These are phyloP conservation scores for Lactarius sp. DNA, from an alignment of 768 basidiomycete species.

Conservation along the genomic window DNA sequence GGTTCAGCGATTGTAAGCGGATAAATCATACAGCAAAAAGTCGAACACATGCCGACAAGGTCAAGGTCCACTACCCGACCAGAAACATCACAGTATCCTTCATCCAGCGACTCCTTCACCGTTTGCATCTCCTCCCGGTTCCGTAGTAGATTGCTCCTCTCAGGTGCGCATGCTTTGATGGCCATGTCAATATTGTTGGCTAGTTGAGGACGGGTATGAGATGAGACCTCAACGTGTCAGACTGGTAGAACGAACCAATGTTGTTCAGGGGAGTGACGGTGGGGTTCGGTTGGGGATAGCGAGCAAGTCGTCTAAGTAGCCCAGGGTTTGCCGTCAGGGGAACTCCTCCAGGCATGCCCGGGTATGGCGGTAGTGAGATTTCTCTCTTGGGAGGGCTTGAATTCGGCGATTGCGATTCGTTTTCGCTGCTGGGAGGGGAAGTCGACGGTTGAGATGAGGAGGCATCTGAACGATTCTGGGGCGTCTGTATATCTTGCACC, in stretches of 20 bases:
- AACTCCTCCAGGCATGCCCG: neutral
- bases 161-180: slow-evolving; percentile 71
- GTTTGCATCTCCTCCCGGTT: slow-evolving; percentile 65
- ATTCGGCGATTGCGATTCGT: too few species aligned
- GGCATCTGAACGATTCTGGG: too few species aligned
- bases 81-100: slow-evolving; percentile 78
- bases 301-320: slow-evolving; percentile 9
- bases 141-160: slow-evolving; percentile 54
- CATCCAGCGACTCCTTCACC: slow-evolving; percentile 70
- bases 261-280: slow-evolving; percentile 40
- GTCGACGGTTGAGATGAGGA: too few species aligned
- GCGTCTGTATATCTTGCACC: slow-evolving; percentile 9
- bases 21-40: neutral
- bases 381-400: neutral
- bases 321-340: slow-evolving; percentile 3
- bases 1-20: neutral
- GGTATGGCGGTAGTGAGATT: neutral
- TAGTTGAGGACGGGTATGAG: slow-evolving; percentile 7
- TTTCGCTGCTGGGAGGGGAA: too few species aligned
- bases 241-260: slow-evolving; percentile 34
- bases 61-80: slow-evolving; percentile 60
- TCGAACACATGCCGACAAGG: slow-evolving; percentile 46
- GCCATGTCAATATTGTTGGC: slow-evolving; percentile 37
- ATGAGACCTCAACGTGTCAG: neutral
- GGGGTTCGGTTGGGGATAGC: slow-evolving; percentile 22